phyloP scores from a whole-genome alignment of 2,329 filamentous ascomycete species.

The Macroventuria anomochaeta region DNA sequence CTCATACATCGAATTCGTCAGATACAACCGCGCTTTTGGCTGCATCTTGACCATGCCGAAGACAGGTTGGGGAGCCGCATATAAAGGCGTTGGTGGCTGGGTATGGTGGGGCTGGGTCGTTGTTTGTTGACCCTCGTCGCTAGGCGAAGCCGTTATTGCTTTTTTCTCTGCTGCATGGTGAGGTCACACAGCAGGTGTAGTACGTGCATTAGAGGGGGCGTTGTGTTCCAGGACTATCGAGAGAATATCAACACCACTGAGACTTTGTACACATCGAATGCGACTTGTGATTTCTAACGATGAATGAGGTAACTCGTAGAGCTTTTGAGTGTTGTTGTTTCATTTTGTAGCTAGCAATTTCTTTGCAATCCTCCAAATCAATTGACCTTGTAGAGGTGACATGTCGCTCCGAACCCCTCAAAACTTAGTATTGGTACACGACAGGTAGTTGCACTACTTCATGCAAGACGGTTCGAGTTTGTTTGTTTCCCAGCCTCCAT shows the following conservation, averaged over 20 bases:
- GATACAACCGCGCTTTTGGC: not conserved
- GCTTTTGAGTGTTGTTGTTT: not conserved
- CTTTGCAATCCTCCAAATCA: too few relatives aligned
- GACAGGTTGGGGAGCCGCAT: not conserved
- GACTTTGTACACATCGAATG: too few relatives aligned
- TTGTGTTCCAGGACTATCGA: conserved; percentile 15
- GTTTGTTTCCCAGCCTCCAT: conserved; percentile 11
- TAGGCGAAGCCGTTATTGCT: conserved; percentile 1
- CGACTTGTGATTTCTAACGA: not conserved
- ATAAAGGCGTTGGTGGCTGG: not conserved
- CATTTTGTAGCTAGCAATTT: too few relatives aligned
- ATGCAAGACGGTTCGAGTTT: conserved; percentile 1
- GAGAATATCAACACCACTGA: conserved; percentile 1
- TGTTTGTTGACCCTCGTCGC: conserved; percentile 11
- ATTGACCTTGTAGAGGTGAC: not conserved
- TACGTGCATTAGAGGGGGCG: conserved; percentile 15
- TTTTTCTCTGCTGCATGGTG: conserved; percentile 7
- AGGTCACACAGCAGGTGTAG: conserved; percentile 20
- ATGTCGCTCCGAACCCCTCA: not conserved
- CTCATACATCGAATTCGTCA: not conserved
- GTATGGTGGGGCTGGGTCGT: not conserved
- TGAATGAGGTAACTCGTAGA: not conserved
- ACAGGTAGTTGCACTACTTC: conserved; percentile 5
- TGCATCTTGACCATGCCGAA: not conserved
- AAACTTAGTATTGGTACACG: conserved; percentile 6